These are phyloP conservation scores for Testicularia cyperi DNA, from an alignment of 1,284 basidiomycete genomes.

Conservation along the genomic window DNA sequence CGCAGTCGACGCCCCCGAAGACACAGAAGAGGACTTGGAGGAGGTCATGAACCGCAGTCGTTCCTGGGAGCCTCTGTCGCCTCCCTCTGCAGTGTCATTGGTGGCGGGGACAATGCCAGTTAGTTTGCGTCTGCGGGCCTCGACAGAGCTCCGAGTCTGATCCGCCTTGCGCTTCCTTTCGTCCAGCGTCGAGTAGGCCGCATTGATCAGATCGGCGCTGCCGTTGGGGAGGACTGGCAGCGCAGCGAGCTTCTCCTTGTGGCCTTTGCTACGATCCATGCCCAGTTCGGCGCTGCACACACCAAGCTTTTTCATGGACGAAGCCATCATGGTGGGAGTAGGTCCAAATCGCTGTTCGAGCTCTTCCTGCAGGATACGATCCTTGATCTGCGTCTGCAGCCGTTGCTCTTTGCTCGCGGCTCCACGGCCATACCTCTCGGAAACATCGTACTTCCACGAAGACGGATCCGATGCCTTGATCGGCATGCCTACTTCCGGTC, in stretches of 20 bases:
- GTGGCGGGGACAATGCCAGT: conserved; percentile 11
- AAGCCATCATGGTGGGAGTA: too few species aligned
- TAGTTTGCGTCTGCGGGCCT: conserved; percentile 18
- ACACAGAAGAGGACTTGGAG: too few species aligned
- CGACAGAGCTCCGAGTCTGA: background rate
- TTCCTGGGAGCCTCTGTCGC: too few species aligned
- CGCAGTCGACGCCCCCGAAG: too few species aligned
- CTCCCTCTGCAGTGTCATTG: too few species aligned
- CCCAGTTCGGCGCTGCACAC: too few species aligned
- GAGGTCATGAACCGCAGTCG: too few species aligned
- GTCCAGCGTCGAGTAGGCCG: conserved; percentile 24
- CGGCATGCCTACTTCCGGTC: conserved; percentile 1
- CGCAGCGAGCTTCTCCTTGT: background rate
- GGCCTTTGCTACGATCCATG: background rate
- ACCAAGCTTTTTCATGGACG: background rate
- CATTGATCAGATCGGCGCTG: conserved; percentile 21
- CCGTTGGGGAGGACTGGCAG: conserved; percentile 20
- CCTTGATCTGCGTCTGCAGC: conserved; percentile 19
- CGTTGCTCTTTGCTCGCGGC: conserved; percentile 17
- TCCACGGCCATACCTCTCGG: conserved; percentile 21
- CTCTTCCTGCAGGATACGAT: too few species aligned
- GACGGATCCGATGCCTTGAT: conserved; percentile 21
- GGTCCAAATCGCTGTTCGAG: conserved; percentile 12
- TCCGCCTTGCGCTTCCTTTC: conserved; percentile 18
- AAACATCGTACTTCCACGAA: conserved; percentile 28